Evolutionary conservation across 768 basidiomycete species (phyloP).

Genomic region (Pleurotus eryngii): DNA sequence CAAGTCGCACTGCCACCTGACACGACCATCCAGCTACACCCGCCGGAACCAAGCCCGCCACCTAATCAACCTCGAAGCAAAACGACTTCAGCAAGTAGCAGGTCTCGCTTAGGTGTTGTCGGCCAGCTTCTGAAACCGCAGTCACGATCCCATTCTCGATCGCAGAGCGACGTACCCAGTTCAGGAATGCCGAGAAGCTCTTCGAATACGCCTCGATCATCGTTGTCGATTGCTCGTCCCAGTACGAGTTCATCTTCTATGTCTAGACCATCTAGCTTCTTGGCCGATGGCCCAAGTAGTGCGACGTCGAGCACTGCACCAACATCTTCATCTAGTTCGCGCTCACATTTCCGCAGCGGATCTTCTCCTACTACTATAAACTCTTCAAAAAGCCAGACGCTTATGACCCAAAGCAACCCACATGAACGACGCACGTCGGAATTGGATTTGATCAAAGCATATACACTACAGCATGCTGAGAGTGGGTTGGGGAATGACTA

Average conservation of each 20-base stretch:
- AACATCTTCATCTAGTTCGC: not conserved
- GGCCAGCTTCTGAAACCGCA: slow-evolving; percentile 43
- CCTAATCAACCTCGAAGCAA: slow-evolving; percentile 14
- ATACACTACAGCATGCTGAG: slow-evolving; percentile 87
- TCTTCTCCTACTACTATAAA: not conserved
- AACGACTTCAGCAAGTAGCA: slow-evolving; percentile 14
- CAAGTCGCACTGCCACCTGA: not conserved
- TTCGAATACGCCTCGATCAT: slow-evolving; percentile 6
- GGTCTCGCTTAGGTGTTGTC: slow-evolving; percentile 40
- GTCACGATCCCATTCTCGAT: slow-evolving; percentile 34
- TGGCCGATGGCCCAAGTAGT: slow-evolving; percentile 15
- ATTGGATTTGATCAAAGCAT: slow-evolving; percentile 51
- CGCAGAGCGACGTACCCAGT: slow-evolving; percentile 35
- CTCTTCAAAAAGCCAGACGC: not conserved
- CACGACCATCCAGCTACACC: not conserved
- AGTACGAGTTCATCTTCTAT: slow-evolving; percentile 12
- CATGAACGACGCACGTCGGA: slow-evolving; percentile 44
- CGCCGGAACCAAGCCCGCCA: not conserved
- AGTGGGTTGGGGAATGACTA: slow-evolving; percentile 96
- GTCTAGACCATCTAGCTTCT: slow-evolving; percentile 31
- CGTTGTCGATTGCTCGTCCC: not conserved
- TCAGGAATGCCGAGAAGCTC: slow-evolving; percentile 9
- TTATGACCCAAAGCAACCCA: slow-evolving; percentile 8
- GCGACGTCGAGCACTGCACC: too few species aligned
- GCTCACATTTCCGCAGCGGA: not conserved